Conservation (phyloP, 306 rosid species). For the Hippophae gyantsensis region DNA sequence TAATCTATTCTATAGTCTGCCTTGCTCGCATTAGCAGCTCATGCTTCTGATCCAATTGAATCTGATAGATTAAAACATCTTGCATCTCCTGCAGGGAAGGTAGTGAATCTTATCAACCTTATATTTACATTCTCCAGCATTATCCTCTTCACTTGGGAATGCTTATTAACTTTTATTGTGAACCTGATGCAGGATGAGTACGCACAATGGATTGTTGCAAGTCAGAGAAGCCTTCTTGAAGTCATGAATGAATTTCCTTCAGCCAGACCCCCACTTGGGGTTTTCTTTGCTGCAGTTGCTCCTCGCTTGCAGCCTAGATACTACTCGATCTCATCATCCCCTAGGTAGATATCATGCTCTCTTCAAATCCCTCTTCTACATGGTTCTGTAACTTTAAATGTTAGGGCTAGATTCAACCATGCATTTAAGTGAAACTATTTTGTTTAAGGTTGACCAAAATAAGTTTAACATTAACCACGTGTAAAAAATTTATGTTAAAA, state of each 20-base stretch:
- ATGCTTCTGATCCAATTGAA: slow-evolving; percentile 80
- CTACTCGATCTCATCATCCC: slow-evolving; percentile 95
- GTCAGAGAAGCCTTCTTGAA: slow-evolving; percentile 96
- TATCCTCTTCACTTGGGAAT: slow-evolving; percentile 4
- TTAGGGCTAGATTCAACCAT: background rate
- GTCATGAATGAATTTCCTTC: slow-evolving; percentile 86
- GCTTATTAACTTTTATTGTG: slow-evolving; percentile 13
- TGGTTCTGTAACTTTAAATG: background rate
- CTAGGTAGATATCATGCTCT: slow-evolving; percentile 34
- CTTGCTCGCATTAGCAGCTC: slow-evolving; percentile 80
- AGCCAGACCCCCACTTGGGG: slow-evolving; percentile 87
- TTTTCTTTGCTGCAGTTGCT: slow-evolving; percentile 82
- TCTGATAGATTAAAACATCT: slow-evolving; percentile 80
- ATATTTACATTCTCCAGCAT: background rate
- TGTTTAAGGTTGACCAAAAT: too few species aligned
- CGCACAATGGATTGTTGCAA: slow-evolving; percentile 67
- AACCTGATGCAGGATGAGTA: slow-evolving; percentile 68
- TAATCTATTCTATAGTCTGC: slow-evolving; percentile 47
- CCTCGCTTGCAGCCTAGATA: slow-evolving; percentile 93
- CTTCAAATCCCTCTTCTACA: background rate
- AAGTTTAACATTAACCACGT: too few species aligned
- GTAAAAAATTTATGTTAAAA: too few species aligned
- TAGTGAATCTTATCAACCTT: slow-evolving; percentile 19
- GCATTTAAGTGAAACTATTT: background rate
- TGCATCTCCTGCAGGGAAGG: slow-evolving; percentile 97